Conservation (phyloP, 306 rosid species). For the Malus asiatica region DNA sequence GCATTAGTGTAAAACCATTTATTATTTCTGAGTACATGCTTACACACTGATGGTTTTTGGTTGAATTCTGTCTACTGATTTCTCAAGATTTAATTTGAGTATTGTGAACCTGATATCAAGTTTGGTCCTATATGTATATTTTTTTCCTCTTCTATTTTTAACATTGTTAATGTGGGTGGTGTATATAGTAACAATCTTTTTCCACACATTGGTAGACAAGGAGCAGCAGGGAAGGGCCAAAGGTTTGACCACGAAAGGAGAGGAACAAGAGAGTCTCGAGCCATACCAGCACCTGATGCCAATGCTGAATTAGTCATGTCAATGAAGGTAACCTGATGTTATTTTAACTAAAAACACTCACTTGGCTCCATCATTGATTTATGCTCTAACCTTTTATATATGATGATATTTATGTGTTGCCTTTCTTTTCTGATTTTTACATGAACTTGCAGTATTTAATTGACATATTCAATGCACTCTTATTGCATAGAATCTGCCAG, state of each 20-base stretch:
- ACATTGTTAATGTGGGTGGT: neutral
- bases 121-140: neutral
- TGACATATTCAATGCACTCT: neutral
- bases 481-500: neutral
- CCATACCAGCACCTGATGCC: slow-evolving; percentile 97
- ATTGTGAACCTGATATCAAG: neutral
- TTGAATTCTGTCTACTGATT: neutral
- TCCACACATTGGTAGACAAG: slow-evolving; percentile 53
- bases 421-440: neutral
- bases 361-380: slow-evolving; percentile 3
- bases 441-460: neutral
- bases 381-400: neutral
- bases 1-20: neutral
- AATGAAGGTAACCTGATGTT: slow-evolving; percentile 64
- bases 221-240: slow-evolving; percentile 77
- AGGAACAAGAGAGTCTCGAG: slow-evolving; percentile 78
- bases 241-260: slow-evolving; percentile 69
- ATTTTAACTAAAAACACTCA: neutral
- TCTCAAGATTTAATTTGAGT: neutral
- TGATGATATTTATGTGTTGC: neutral
- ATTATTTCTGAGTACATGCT: neutral
- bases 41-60: neutral
- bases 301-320: slow-evolving; percentile 89
- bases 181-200: slow-evolving; percentile 8
- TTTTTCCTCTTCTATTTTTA: neutral